A percentile compares a stretch with the other conserved stretches of the same genome.
Evolutionary conservation across 371 early-diverging fungal genomes (phyloP).

Genomic region (Rhizopus stolonifer): DNA sequence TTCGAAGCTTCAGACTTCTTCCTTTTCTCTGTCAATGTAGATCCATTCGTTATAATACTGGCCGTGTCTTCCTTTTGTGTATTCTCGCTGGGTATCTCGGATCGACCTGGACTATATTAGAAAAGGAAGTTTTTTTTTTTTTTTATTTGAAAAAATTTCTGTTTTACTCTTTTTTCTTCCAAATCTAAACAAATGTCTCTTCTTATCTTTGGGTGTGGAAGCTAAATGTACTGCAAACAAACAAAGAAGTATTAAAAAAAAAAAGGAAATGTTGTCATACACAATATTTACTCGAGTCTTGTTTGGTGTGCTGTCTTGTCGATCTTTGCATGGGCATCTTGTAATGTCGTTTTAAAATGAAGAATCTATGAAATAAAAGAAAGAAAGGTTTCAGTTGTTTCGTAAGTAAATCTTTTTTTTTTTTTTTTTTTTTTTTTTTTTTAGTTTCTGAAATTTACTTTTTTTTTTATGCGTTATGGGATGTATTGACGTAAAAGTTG

Average conservation of each 20-base stretch:
- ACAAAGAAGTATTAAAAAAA: not conserved
- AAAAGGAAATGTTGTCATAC: not conserved
- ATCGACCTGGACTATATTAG: constrained; percentile 20
- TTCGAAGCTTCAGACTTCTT: constrained; percentile 20
- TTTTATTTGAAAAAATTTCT: not conserved
- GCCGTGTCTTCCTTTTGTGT: not conserved
- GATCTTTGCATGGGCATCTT: not conserved
- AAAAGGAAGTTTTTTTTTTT: not conserved
- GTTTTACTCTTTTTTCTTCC: constrained; percentile 38
- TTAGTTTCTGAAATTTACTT: too few species aligned
- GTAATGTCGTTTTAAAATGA: not conserved
- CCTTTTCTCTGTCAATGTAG: constrained; percentile 3
- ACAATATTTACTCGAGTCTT: not conserved
- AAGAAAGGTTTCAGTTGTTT: not conserved
- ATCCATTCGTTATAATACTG: not conserved
- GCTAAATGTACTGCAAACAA: constrained; percentile 10
- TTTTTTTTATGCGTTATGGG: too few species aligned
- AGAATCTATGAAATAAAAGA: constrained; percentile 1
- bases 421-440: too few species aligned
- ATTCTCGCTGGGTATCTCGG: constrained; percentile 9
- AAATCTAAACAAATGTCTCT: constrained; percentile 33
- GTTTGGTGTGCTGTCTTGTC: not conserved
- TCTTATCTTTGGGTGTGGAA: constrained; percentile 31
- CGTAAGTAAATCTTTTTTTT: too few species aligned
- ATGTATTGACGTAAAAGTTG: too few species aligned